Conservation (phyloP, 345 rosid genomes). For the Euphorbia lathyris region DNA sequence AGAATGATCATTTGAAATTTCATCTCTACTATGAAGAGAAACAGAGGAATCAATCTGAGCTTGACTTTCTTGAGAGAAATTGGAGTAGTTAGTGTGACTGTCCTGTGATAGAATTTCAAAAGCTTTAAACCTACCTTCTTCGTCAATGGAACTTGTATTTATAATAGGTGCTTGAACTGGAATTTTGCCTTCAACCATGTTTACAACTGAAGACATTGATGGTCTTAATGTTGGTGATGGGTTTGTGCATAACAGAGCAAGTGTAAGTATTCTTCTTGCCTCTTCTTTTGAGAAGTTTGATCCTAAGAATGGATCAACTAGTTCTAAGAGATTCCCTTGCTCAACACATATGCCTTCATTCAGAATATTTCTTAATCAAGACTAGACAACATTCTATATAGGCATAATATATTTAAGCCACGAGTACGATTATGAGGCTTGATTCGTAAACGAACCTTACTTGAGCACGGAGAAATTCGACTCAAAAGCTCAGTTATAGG, state of each 20-base stretch:
- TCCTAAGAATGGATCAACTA: constrained; percentile 72
- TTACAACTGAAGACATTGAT: constrained; percentile 76
- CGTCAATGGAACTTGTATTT: constrained; percentile 44
- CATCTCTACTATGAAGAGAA: constrained; percentile 39
- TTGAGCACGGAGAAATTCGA: too few relatives aligned
- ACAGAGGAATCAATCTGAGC: constrained; percentile 48
- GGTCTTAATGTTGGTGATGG: constrained; percentile 89
- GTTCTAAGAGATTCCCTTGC: constrained; percentile 83
- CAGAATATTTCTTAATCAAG: neutral
- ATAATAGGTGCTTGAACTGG: constrained; percentile 68
- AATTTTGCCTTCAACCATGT: constrained; percentile 74
- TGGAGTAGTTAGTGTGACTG: constrained; percentile 64
- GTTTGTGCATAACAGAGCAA: constrained; percentile 82
- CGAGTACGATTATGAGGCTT: too few relatives aligned
- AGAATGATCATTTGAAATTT: constrained; percentile 23
- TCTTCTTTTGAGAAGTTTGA: constrained; percentile 49
- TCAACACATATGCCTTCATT: constrained; percentile 80
- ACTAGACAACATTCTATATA: neutral
- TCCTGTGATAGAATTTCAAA: constrained; percentile 64
- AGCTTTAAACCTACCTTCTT: constrained; percentile 74
- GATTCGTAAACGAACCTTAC: too few relatives aligned
- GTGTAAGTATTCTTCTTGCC: constrained; percentile 61
- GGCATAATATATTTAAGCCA: too few relatives aligned
- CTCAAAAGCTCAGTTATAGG: too few relatives aligned
- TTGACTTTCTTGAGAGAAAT: constrained; percentile 39